Conservation (phyloP, 2,329 filamentous ascomycete genomes). For the Neofusicoccum sp. region DNA sequence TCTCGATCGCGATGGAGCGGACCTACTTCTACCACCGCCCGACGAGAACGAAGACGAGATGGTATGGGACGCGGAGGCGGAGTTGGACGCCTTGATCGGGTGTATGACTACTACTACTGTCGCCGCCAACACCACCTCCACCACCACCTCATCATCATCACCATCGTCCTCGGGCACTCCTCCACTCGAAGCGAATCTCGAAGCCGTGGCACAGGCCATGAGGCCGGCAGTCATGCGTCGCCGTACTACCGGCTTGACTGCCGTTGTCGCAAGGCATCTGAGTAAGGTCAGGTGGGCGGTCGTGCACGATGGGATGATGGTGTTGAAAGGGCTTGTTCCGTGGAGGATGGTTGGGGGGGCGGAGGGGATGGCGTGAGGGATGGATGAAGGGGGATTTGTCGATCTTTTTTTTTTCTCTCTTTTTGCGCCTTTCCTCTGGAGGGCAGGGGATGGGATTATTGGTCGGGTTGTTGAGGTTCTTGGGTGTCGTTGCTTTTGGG, state of each 20-base stretch:
- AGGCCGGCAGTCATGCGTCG: conserved; percentile 32
- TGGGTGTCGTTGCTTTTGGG: too few species aligned
- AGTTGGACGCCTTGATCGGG: conserved; percentile 48
- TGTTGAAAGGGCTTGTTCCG: conserved; percentile 46
- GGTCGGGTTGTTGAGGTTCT: neutral
- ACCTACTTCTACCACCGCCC: conserved; percentile 8
- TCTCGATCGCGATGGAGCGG: too few species aligned
- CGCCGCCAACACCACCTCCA: neutral
- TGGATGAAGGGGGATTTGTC: neutral
- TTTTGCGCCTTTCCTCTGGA: neutral
- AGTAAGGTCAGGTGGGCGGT: conserved; percentile 61
- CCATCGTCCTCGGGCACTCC: neutral
- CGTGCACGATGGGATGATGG: conserved; percentile 60
- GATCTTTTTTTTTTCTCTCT: neutral
- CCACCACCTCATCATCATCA: neutral
- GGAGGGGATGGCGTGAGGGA: neutral
- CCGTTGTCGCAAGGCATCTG: conserved; percentile 55
- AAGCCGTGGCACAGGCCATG: neutral
- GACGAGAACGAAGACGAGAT: conserved; percentile 45
- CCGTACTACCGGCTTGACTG: conserved; percentile 53
- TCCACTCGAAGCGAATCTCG: neutral
- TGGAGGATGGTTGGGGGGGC: conserved; percentile 33
- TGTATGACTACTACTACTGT: conserved; percentile 33
- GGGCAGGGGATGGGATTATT: neutral
- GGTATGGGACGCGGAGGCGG: conserved; percentile 50